These are phyloP conservation scores for Blastocystis sp. DNA, from an alignment of 352 stramenopile genomes.

Conservation along the genomic window DNA sequence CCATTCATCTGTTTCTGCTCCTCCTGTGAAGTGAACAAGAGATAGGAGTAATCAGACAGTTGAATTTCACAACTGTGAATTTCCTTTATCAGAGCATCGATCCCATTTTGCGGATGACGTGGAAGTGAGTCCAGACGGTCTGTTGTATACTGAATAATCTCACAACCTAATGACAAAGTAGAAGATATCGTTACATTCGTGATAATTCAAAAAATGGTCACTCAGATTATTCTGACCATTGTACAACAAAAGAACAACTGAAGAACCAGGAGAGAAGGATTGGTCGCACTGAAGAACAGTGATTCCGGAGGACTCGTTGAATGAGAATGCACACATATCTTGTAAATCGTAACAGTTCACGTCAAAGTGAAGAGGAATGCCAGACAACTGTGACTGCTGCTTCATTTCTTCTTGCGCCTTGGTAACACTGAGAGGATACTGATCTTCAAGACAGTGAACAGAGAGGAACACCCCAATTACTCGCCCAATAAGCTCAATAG, in stretches of 20 bases:
- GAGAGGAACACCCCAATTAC: slow-evolving; percentile 17
- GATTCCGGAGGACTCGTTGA: neutral
- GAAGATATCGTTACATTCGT: neutral
- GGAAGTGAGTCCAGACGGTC: neutral
- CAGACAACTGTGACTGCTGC: neutral
- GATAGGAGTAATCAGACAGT: neutral
- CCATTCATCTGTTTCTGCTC: slow-evolving; percentile 36
- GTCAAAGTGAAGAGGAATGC: neutral
- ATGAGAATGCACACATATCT: neutral
- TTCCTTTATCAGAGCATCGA: neutral
- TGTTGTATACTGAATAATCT: neutral
- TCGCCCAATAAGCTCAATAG: neutral
- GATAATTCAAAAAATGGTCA: slow-evolving; percentile 1
- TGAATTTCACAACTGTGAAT: neutral
- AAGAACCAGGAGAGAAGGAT: slow-evolving; percentile 2
- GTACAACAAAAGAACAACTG: slow-evolving; percentile 38
- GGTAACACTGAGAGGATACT: neutral
- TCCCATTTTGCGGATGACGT: neutral
- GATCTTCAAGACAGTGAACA: neutral
- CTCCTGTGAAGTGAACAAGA: slow-evolving; percentile 58
- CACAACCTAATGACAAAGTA: neutral
- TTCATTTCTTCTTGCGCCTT: neutral
- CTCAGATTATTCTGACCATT: neutral
- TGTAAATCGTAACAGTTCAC: neutral
- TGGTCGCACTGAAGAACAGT: neutral